Conservation (phyloP, 495 filamentous ascomycete species). For the Extremus antarcticus region DNA sequence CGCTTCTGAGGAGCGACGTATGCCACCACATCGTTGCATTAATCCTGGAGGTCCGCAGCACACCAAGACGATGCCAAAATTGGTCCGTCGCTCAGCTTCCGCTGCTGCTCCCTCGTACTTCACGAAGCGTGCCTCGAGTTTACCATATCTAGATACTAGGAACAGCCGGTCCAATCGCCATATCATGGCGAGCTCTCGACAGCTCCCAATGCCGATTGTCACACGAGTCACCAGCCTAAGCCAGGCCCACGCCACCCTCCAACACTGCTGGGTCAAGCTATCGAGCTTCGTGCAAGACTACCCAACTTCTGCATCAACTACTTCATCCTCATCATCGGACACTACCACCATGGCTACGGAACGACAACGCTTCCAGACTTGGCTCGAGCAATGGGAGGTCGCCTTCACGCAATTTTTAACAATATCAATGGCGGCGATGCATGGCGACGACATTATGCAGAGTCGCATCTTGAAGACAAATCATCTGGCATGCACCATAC, state of each 20-base stretch:
- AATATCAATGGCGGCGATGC: constrained; percentile 5
- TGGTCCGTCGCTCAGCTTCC: neutral
- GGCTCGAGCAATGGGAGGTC: constrained; percentile 13
- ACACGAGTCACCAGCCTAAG: constrained; percentile 7
- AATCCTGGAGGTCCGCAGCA: neutral
- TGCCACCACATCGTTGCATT: neutral
- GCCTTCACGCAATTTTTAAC: constrained; percentile 13
- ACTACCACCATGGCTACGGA: neutral
- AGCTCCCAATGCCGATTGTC: constrained; percentile 13
- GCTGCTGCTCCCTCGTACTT: neutral
- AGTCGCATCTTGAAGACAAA: constrained; percentile 16
- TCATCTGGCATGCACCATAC: constrained; percentile 12
- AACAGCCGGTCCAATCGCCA: neutral
- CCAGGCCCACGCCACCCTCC: constrained; percentile 14
- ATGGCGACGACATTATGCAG: constrained; percentile 6
- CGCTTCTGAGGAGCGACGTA: neutral
- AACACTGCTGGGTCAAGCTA: constrained; percentile 8
- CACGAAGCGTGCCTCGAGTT: neutral
- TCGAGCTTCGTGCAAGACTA: neutral
- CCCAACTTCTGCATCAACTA: neutral
- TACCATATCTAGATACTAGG: neutral
- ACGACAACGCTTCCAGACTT: neutral
- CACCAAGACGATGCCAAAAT: neutral
- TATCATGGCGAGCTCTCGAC: neutral
- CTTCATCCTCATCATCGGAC: neutral